Base-by-base conservation (phyloP, 2,329 filamentous ascomycete genomes). In the Passalora sequoiae region DNA sequence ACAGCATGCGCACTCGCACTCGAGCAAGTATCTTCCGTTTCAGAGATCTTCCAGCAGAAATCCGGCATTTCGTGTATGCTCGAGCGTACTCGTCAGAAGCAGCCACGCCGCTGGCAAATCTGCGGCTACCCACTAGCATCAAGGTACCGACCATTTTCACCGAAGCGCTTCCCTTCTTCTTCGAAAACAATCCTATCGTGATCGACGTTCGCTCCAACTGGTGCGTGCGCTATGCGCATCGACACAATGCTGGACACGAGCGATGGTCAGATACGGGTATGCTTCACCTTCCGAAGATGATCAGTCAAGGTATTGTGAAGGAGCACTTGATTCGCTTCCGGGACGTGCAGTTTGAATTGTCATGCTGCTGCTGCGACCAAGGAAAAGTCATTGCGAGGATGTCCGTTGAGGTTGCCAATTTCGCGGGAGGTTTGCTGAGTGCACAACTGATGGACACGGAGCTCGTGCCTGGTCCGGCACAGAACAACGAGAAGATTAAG, bases 61-160 rank as follows among this genome's bases (percentile, higher is more conserved):
- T 49, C n/a, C 43, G 47, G 4, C 43, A 50, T 27, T 24, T 25
- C 19, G 29, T 50, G 31, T 50, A 50, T 22, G 22, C 30, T 16
- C 22, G 27, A 16, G 27, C 37, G 5, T 43, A 44, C 20, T 12
- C 24, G 15, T 12, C 17, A 10, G 40, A 44, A 10, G 27, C 28
- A 15, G 22, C 33, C 6, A 28, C 33, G 6, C 10, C 21, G 4
- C 35, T 47, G 9, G 16, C 30, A 2, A 27, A 39, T 1, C 21
- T 47, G 4, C 30, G 19, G 10, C 30, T 47, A 4, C 45, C 45
- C 4, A 7, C 9, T 9, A 17, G 12, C 17, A 13, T 47, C n/a
- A 30, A 36, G 25, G 41, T 47, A 4, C 40, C 37, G 13, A 17
- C 16, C 4, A 40, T 46, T 19, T 38, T 41, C 27, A 27, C 16